Evolutionary conservation across 371 early-diverging fungal genomes (phyloP).

Genomic region (Actinomucor elegans): DNA sequence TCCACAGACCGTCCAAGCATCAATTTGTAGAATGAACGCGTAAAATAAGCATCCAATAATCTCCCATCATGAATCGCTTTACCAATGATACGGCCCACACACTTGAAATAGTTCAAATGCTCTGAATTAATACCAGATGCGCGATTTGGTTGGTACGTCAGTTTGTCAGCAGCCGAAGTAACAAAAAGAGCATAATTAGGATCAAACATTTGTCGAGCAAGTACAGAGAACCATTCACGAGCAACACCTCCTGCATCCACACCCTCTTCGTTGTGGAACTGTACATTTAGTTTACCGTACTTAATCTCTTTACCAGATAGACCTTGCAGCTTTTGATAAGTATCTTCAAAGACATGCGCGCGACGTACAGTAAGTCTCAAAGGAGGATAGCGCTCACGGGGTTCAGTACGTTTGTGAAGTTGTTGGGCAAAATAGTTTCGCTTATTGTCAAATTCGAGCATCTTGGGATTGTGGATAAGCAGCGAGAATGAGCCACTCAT

Average conservation of each 20-base stretch:
- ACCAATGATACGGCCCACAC: slow-evolving; percentile 98
- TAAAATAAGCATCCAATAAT: slow-evolving; percentile 95
- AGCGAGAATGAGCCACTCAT: slow-evolving; percentile 98
- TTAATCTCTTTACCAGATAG: slow-evolving; percentile 91
- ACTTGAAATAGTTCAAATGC: slow-evolving; percentile 96
- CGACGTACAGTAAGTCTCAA: slow-evolving; percentile 92
- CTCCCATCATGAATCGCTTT: slow-evolving; percentile 98
- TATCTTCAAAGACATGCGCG: slow-evolving; percentile 95
- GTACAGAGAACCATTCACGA: slow-evolving; percentile 97
- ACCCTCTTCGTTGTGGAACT: slow-evolving; percentile 97
- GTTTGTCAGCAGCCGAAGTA: slow-evolving; percentile 92
- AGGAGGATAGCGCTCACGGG: slow-evolving; percentile 69
- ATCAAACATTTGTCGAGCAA: slow-evolving; percentile 98
- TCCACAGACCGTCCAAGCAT: slow-evolving; percentile 92
- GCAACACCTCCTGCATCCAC: slow-evolving; percentile 99
- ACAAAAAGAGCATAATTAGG: slow-evolving; percentile 98
- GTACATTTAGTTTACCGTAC: slow-evolving; percentile 90
- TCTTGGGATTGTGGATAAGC: slow-evolving; percentile 93
- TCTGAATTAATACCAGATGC: slow-evolving; percentile 94
- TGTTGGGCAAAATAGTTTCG: slow-evolving; percentile 96
- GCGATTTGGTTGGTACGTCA: slow-evolving; percentile 97
- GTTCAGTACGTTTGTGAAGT: slow-evolving; percentile 75
- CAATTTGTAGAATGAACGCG: slow-evolving; percentile 98
- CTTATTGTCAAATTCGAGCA: slow-evolving; percentile 98
- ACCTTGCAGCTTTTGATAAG: slow-evolving; percentile 92